These are phyloP conservation scores for Mollisia scopiformis DNA, from an alignment of 2,329 filamentous ascomycete genomes.

Conservation along the genomic window DNA sequence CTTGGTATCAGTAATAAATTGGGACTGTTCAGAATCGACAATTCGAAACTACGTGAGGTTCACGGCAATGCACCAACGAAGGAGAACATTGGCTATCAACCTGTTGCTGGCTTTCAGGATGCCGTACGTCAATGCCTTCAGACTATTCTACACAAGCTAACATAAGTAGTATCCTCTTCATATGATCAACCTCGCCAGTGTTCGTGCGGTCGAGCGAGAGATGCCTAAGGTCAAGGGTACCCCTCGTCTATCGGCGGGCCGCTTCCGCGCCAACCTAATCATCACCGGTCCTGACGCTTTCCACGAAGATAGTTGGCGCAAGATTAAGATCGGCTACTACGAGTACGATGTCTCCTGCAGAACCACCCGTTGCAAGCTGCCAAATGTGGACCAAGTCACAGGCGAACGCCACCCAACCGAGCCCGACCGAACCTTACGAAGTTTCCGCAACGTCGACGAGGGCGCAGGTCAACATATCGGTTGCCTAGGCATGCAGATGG, in stretches of 20 bases:
- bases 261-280: constrained; percentile 76
- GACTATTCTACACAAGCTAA: constrained; percentile 19
- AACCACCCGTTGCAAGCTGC: constrained; percentile 71
- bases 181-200: constrained; percentile 65
- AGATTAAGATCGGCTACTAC: constrained; percentile 53
- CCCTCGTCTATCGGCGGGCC: constrained; percentile 58
- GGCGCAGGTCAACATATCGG: constrained; percentile 56
- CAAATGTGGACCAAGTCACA: constrained; percentile 65
- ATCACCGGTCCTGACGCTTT: constrained; percentile 66
- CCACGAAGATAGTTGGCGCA: constrained; percentile 72
- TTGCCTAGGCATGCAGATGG: constrained; percentile 69
- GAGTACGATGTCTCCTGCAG: constrained; percentile 65
- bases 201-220: constrained; percentile 61
- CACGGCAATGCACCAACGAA: constrained; percentile 61
- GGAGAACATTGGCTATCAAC: constrained; percentile 63
- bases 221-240: constrained; percentile 54
- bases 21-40: constrained; percentile 70
- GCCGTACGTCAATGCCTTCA: constrained; percentile 53
- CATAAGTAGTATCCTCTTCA: constrained; percentile 68
- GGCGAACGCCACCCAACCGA: constrained; percentile 45
- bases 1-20: constrained; percentile 69
- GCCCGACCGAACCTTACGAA: constrained; percentile 61
- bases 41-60: constrained; percentile 58
- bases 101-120: constrained; percentile 70
- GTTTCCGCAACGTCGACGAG: constrained; percentile 61